phyloP scores from a whole-genome alignment of 2,329 filamentous ascomycete species.

The Hirsutella minnesotensis region DNA sequence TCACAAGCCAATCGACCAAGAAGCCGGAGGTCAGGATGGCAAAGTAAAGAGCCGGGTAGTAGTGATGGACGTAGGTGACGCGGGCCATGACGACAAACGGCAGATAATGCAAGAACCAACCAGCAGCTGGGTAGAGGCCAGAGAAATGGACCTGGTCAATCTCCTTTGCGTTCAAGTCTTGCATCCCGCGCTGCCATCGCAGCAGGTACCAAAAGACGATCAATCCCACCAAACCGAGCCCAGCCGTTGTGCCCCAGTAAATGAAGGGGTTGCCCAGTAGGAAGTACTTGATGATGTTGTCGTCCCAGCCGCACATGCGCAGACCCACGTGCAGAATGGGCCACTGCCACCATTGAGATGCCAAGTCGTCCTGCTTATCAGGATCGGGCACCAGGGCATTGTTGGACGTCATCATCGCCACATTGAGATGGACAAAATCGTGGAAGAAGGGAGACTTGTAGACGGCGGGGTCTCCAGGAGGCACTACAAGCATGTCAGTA shows the following conservation, averaged over 20 bases:
- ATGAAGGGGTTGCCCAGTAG: slow-evolving; percentile 91
- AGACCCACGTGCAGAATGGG: slow-evolving; percentile 89
- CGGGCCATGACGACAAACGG: slow-evolving; percentile 96
- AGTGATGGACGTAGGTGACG: slow-evolving; percentile 98
- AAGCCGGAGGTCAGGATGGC: slow-evolving; percentile 86
- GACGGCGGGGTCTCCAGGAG: slow-evolving; percentile 74
- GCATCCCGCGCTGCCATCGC: slow-evolving; percentile 91
- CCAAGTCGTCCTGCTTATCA: slow-evolving; percentile 97
- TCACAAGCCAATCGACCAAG: slow-evolving; percentile 71
- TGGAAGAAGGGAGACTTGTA: slow-evolving; percentile 97
- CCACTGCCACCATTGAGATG: slow-evolving; percentile 98
- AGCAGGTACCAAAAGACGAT: slow-evolving; percentile 76
- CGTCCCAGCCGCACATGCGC: slow-evolving; percentile 98
- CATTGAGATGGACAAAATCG: slow-evolving; percentile 95
- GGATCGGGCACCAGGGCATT: slow-evolving; percentile 95
- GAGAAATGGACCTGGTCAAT: slow-evolving; percentile 94
- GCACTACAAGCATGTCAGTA: slow-evolving; percentile 43
- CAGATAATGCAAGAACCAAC: slow-evolving; percentile 93
- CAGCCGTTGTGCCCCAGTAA: slow-evolving; percentile 86
- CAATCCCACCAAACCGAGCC: slow-evolving; percentile 59
- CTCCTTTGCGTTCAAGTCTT: slow-evolving; percentile 65
- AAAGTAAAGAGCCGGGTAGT: slow-evolving; percentile 97
- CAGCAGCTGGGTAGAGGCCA: slow-evolving; percentile 79
- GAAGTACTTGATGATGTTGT: slow-evolving; percentile 94
- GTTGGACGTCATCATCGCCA: slow-evolving; percentile 99